Percentiles rank a stretch among this genome's conserved stretches.
phyloP scores from a whole-genome alignment of 2,329 filamentous ascomycete genomes.

The Paecilomyces sp. region DNA sequence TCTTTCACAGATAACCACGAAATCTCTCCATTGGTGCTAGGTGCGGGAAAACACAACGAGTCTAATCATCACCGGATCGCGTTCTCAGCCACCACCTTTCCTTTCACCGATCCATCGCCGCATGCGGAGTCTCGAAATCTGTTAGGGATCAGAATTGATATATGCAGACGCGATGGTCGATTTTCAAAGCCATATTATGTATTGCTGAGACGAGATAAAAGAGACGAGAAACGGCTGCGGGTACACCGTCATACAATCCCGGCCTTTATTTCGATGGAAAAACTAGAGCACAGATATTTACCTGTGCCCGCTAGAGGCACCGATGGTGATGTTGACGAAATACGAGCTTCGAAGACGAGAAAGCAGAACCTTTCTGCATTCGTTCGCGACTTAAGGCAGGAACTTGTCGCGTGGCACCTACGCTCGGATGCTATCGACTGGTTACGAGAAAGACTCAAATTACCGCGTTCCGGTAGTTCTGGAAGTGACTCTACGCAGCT shows the following conservation, averaged over 20 bases:
- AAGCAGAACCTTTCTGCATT: slow-evolving; percentile 32
- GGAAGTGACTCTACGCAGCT: slow-evolving; percentile 4
- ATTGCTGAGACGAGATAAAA: slow-evolving; percentile 22
- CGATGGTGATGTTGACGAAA: slow-evolving; percentile 7
- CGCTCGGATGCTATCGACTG: slow-evolving; percentile 29
- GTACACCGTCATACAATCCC: slow-evolving; percentile 41
- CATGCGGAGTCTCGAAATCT: slow-evolving; percentile 20
- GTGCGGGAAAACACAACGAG: slow-evolving; percentile 24
- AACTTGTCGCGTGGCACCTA: slow-evolving; percentile 36
- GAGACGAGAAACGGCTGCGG: slow-evolving; percentile 15
- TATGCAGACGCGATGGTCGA: slow-evolving; percentile 30
- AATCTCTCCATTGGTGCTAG: slow-evolving; percentile 24
- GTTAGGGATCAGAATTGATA: slow-evolving; percentile 36
- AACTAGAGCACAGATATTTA: slow-evolving; percentile 31
- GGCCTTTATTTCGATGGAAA: slow-evolving; percentile 33
- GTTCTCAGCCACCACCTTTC: slow-evolving; percentile 39
- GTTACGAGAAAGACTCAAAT: slow-evolving; percentile 25
- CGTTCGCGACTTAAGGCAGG: slow-evolving; percentile 31
- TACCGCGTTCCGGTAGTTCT: slow-evolving; percentile 11
- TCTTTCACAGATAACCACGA: slow-evolving; percentile 16
- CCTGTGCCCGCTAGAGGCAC: slow-evolving; percentile 6
- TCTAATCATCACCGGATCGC: slow-evolving; percentile 38
- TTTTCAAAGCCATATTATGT: slow-evolving; percentile 39
- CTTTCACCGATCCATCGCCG: slow-evolving; percentile 38
- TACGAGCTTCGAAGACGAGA: slow-evolving; percentile 13